Base-by-base conservation (phyloP, 2,329 filamentous ascomycete species). In the Calonectria leucothoes region DNA sequence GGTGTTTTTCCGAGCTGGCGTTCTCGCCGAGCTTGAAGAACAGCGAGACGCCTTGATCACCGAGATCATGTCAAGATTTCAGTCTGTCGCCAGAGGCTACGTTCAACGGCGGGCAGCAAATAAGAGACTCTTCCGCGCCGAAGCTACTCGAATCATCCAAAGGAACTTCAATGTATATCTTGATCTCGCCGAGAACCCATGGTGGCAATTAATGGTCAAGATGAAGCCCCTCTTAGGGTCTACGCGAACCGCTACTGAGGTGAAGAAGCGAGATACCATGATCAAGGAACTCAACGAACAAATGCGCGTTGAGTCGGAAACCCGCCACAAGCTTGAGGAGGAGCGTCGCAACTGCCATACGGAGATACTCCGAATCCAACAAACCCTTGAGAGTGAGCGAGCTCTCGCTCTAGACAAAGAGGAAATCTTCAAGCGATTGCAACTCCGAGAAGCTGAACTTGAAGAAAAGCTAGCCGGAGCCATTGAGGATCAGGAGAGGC, bases 351-450 rank as follows among this genome's bases (percentile, higher is more conserved):
- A 95, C 74, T 94, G 95, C 2, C 94, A 98, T 78, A 89, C 93
- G 17, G 97, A 99, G 81, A 93, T 98, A 80, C 91, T 96, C 77
- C 93, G 94, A 37, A 94, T 98, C 59, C 96, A 98, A 82, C 95
- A 98, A 80, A 98, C 95, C 0, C 89, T 99, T 2, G 97, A 99
- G 83, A 98, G 96, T 77, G 97, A 99, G 84, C 92, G 97, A 64
- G 95, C 96, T n/a, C 89, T 99, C 51, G 97, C 97, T 1, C 87
- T 99, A 6, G 97, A 99, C 85, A 99, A 99, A 83, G 97, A 99
- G 82, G 97, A 99, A 81, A 99, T 99, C 73, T 99, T 98, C 88
- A 97, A 96, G 82, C 92, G 97, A n/a, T 88, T 99, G 27, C 97
- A 98, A 82, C 87, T 93, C 67, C 94, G 97, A n/a, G 97, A 99